phyloP scores from a whole-genome alignment of 2,329 filamentous ascomycete species.

The Aspergillus sergii region DNA sequence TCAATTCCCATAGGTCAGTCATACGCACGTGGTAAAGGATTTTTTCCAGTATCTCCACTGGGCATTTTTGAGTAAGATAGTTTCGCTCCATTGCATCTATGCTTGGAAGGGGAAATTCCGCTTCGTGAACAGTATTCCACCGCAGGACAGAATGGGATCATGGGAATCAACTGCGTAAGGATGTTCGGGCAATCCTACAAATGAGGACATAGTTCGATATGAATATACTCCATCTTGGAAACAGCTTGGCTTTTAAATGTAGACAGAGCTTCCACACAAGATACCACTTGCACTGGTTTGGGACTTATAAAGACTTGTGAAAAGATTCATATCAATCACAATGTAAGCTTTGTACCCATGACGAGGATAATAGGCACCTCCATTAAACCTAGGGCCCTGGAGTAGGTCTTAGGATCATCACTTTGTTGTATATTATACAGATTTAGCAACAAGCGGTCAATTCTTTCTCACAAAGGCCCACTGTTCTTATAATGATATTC shows the following conservation, averaged over 20 bases:
- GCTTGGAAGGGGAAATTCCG: not conserved
- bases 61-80: not conserved
- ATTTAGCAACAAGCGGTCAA: no score
- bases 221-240: not conserved
- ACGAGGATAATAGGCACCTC: no score
- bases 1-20: not conserved
- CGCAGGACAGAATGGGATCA: not conserved
- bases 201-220: not conserved
- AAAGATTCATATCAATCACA: not conserved
- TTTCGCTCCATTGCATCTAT: not conserved
- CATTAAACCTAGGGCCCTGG: no score
- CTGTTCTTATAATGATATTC: not conserved
- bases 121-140: not conserved
- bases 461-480: rapidly evolving
- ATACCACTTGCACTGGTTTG: no score
- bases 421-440: not conserved
- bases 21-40: not conserved
- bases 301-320: not conserved
- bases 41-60: not conserved
- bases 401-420: no score
- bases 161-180: not conserved
- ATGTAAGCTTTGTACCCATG: not conserved
- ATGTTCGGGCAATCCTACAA: not conserved
- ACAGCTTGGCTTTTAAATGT: not conserved
- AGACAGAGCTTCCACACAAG: not conserved